Base-by-base conservation (phyloP, 805 yeast genomes). In the Phaffomyces thermotolerans region DNA sequence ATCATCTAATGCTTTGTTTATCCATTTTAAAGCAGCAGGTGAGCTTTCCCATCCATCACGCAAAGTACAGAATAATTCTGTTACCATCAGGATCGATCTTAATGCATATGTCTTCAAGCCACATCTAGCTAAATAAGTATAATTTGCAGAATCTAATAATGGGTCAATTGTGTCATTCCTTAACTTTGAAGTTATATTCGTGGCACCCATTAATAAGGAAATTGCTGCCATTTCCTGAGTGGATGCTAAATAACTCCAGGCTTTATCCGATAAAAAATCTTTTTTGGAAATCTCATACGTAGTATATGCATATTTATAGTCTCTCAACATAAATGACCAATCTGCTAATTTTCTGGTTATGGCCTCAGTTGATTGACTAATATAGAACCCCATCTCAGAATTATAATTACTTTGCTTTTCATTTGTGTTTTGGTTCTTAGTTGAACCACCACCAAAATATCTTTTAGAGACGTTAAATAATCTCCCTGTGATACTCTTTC, bases 311-410 rank as follows among this genome's bases (percentile, higher is more conserved):
- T 78, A 79, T 59, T 81, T 81, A 69, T 84, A 91, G 65, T 93
- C 96, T 32, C 89, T 76, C n/a, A 90, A 64, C 79, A 93, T 86
- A 55, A 91, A 79, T 7, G 89, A 79, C 87, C 95, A 87, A 60
- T 93, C 99, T 0, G 95, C 98, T 24, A 91, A 67, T 57, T 84
- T 83, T 40, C 98, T 69, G 24, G 89, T 71, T 36, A 77, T 71
- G 57, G 86, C 84, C 53, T 88, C 96, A 1, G 81, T 73, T 0
- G 88, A 69, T 3, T 75, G 68, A 10, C 78, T 75, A 36, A 75
- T 64, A 57, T 88, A 89, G 52, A 69, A 77, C 20, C 80, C 82
- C 36, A 71, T 77, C 4, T 64, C 66, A 5, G 66, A 50, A 55
- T 75, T 76, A 62, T 73, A 86, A 40, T 64, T 59, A 29, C 67